phyloP scores from a whole-genome alignment of 306 rosid species.

The Ziziphus jujuba region DNA sequence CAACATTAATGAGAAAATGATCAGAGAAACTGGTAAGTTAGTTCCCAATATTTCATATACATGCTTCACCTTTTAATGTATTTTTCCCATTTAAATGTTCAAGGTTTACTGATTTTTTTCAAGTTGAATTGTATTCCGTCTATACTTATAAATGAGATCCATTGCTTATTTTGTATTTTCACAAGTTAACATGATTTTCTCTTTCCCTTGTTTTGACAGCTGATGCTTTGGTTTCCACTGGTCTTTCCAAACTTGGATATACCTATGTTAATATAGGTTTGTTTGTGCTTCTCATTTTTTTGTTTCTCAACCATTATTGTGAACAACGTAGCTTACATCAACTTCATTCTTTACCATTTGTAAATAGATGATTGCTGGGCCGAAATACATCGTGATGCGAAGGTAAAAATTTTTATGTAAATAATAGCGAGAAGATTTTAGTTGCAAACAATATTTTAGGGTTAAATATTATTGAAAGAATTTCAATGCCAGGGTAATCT shows the following conservation, averaged over 20 bases:
- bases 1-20: constrained; percentile 64
- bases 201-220: constrained; percentile 50
- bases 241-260: constrained; percentile 89
- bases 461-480: neutral
- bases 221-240: constrained; percentile 85
- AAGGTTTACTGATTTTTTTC: neutral
- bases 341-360: constrained; percentile 9
- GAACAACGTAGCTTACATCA: neutral
- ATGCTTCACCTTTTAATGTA: neutral
- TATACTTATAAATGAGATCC: neutral
- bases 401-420: constrained; percentile 36
- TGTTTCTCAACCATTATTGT: neutral
- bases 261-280: constrained; percentile 81
- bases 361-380: constrained; percentile 99
- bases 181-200: neutral
- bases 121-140: neutral
- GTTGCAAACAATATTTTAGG: neutral
- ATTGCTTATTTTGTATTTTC: neutral
- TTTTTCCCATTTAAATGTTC: neutral
- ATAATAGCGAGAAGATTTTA: neutral
- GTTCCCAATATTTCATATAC: neutral
- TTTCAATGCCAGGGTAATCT: constrained; percentile 56
- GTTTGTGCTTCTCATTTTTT: neutral
- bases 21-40: constrained; percentile 69
- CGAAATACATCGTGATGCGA: constrained; percentile 63